These are phyloP conservation scores for Elsinoe arachidis DNA, from an alignment of 2,329 filamentous ascomycete genomes.

Conservation along the genomic window DNA sequence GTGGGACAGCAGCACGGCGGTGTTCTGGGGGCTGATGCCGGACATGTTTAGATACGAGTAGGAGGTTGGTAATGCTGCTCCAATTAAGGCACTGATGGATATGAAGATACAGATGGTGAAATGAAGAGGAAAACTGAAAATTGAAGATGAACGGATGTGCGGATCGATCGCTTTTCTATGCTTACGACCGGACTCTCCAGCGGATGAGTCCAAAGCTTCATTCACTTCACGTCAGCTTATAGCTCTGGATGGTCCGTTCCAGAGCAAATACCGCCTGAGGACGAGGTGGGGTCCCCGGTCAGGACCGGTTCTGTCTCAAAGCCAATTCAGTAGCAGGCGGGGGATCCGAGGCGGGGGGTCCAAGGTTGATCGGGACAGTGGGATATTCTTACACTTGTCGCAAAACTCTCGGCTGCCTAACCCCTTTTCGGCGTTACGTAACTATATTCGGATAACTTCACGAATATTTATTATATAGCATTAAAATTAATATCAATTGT, in stretches of 20 bases:
- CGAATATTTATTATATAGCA: too few species aligned
- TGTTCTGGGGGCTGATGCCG: slow-evolving; percentile 16
- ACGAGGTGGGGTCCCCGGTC: too few species aligned
- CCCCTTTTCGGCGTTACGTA: too few species aligned
- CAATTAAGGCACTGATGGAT: neutral
- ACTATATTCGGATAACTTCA: too few species aligned
- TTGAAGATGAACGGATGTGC: neutral
- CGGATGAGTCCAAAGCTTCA: neutral
- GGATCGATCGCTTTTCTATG: neutral
- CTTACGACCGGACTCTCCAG: neutral
- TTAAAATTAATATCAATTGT: too few species aligned
- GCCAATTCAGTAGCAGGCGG: neutral
- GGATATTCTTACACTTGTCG: too few species aligned
- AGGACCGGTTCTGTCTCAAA: neutral
- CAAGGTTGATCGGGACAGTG: neutral
- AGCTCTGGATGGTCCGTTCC: neutral
- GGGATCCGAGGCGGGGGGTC: neutral
- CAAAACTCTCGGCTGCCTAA: too few species aligned
- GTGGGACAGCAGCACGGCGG: slow-evolving; percentile 23
- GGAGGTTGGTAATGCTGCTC: too few species aligned
- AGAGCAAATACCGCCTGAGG: neutral
- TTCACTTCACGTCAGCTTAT: neutral
- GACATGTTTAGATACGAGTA: neutral
- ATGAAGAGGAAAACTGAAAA: neutral
- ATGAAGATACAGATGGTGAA: neutral